Evolutionary conservation across 225 moss, liverwort and hornwort species (phyloP).

Genomic region (Marchantia paleacea): DNA sequence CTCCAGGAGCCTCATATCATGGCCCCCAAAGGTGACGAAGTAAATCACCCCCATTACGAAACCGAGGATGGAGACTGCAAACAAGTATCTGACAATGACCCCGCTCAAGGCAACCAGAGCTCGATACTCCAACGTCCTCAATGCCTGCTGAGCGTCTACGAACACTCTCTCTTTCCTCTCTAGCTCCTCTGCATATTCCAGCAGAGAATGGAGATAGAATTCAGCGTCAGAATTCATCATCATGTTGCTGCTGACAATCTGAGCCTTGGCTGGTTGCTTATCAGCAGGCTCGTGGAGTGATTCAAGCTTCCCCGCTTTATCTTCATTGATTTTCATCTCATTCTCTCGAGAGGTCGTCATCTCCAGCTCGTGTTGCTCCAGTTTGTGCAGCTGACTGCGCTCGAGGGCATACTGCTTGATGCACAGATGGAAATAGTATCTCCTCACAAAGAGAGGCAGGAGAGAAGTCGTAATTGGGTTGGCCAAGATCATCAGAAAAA

Average conservation of each 20-base stretch:
- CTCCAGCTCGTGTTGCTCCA: background rate
- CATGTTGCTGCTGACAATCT: background rate
- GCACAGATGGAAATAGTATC: constrained; percentile 42
- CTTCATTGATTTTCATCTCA: background rate
- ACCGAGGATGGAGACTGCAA: constrained; percentile 41
- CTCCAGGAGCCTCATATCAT: constrained; percentile 26
- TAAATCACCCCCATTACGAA: constrained; percentile 41
- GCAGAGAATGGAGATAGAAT: background rate
- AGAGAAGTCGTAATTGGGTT: constrained; percentile 57
- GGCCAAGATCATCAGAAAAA: constrained; percentile 57
- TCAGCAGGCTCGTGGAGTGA: background rate
- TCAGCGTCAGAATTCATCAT: background rate
- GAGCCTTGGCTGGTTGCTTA: background rate
- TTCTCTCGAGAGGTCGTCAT: background rate
- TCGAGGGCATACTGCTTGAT: constrained; percentile 24
- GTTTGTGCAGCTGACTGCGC: background rate
- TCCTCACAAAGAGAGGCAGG: constrained; percentile 45
- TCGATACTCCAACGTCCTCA: constrained; percentile 50
- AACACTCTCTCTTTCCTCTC: constrained; percentile 8
- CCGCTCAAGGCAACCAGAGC: constrained; percentile 56
- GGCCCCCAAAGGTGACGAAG: constrained; percentile 21
- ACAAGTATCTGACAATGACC: constrained; percentile 53
- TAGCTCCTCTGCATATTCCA: background rate
- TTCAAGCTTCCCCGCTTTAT: background rate
- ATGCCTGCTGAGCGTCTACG: constrained; percentile 9